Base-by-base conservation (phyloP, 2,329 filamentous ascomycete species). In the Penicillium sp. region DNA sequence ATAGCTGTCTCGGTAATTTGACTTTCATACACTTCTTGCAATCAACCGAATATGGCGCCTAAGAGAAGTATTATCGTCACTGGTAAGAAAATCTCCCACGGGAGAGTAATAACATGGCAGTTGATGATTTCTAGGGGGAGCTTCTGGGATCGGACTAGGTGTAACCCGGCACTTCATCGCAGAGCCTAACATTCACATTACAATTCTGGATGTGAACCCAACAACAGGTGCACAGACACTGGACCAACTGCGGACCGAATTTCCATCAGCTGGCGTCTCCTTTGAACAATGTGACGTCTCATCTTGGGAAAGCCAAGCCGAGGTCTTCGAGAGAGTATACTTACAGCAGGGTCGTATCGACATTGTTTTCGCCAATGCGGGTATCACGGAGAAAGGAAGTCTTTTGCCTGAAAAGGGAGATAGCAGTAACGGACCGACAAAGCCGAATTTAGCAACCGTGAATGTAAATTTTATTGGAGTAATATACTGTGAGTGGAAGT, bases 361-460 rank as follows among this genome's bases (percentile, higher is more conserved):
- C 51, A 57, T 79, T 3, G 77, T 80, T 6, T 74, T 79, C 62
- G 78, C 78, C 24, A 81, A 81, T 57, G 78, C 79, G 0, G 79
- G 78, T 1, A 72, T 81, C 31, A 75, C 75, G 0, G 75, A 76
- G 61, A 68, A 71, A 47, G 75, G 71, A 6, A 67, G 67, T 52
- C 60, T 76, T 9, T 49, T 79, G 15, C 53, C 53, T 3, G 45
- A 29, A 9, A 44, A 49, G 9, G 74, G 73, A 45, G 60, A 74
- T 2, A 54, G 59, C 0, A 60, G 61, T 9, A 68, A 65, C 2
- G 65, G 55, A 41, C 72, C 72, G 2, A 52, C 54, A 9, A 70
- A 73, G 57, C 73, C 74, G 36, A 60, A 63, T n/a, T 49, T 76
- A 33, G 65, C 53, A 18, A 70, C 69, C 2, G 42, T 78, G 51